Conservation (phyloP, 192 early-diverging fungal species). For the Coemansia furcata region DNA sequence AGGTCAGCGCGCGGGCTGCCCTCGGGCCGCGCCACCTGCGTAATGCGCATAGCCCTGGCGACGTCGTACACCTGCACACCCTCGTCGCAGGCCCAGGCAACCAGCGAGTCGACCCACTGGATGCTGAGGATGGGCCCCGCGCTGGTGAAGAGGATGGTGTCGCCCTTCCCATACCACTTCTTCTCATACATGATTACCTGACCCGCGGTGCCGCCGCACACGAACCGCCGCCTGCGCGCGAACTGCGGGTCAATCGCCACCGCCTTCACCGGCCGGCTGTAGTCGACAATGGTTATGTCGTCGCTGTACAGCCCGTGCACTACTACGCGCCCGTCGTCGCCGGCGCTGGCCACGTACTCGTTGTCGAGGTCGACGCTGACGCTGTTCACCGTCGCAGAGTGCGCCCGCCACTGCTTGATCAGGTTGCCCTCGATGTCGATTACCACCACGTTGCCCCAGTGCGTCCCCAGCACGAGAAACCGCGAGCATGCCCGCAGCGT, state of each 20-base stretch:
- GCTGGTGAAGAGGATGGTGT: constrained; percentile 79
- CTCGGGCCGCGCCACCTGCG: constrained; percentile 76
- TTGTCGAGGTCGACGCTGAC: constrained; percentile 80
- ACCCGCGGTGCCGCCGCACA: constrained; percentile 89
- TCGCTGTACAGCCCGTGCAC: constrained; percentile 79
- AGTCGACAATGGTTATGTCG: constrained; percentile 71
- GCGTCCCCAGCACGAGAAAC: constrained; percentile 91
- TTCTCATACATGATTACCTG: constrained; percentile 77
- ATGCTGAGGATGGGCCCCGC: constrained; percentile 87
- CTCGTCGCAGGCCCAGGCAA: constrained; percentile 95
- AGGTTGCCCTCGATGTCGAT: constrained; percentile 91
- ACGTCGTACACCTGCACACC: constrained; percentile 87
- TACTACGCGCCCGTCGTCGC: constrained; percentile 88
- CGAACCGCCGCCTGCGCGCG: constrained; percentile 82
- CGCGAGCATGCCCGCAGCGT: constrained; percentile 75
- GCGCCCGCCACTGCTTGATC: constrained; percentile 79
- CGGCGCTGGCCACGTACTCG: constrained; percentile 91
- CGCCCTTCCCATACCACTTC: constrained; percentile 82
- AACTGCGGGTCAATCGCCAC: constrained; percentile 91
- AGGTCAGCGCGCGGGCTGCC: constrained; percentile 80
- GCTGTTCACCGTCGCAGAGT: constrained; percentile 84
- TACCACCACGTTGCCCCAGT: constrained; percentile 86
- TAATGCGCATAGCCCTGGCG: constrained; percentile 66
- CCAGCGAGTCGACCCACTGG: constrained; percentile 78
- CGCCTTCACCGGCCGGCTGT: constrained; percentile 83